Conservation (phyloP, 1,284 basidiomycete species). For the Fomitopsis schrenkii region DNA sequence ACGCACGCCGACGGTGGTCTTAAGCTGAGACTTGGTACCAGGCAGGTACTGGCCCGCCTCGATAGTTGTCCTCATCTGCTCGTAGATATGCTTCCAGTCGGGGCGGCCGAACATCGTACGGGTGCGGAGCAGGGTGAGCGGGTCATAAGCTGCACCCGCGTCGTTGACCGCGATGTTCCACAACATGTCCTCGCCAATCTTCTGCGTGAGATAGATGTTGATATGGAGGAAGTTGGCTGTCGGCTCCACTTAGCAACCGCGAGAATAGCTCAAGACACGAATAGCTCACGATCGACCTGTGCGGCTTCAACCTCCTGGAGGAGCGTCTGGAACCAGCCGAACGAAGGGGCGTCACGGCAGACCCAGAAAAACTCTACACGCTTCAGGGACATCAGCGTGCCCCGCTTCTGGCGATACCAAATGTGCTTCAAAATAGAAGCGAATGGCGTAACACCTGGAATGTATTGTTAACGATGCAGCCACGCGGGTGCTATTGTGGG, state of each 20-base stretch:
- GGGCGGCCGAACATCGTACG: constrained; percentile 88
- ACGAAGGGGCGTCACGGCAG: constrained; percentile 83
- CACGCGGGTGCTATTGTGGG: neutral
- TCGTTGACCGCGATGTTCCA: constrained; percentile 90
- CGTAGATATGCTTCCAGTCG: constrained; percentile 79
- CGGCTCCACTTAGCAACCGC: neutral
- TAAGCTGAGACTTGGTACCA: constrained; percentile 70
- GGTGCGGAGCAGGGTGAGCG: constrained; percentile 78
- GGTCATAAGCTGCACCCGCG: constrained; percentile 78
- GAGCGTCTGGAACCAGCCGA: constrained; percentile 89
- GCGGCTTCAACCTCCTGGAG: constrained; percentile 82
- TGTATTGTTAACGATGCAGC: neutral
- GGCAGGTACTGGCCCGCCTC: constrained; percentile 77
- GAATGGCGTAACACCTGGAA: constrained; percentile 78
- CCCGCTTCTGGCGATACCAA: constrained; percentile 83
- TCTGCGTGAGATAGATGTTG: constrained; percentile 87
- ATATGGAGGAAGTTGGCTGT: constrained; percentile 85
- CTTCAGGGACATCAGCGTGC: constrained; percentile 70
- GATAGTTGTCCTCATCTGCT: constrained; percentile 66
- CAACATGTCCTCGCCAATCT: constrained; percentile 79
- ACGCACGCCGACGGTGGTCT: constrained; percentile 77
- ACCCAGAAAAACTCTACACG: constrained; percentile 93
- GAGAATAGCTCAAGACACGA: neutral
- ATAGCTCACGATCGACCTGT: constrained; percentile 71
- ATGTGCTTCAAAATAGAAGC: constrained; percentile 90